phyloP scores from a whole-genome alignment of 2,329 filamentous ascomycete genomes.

The Beauveria asiatica region DNA sequence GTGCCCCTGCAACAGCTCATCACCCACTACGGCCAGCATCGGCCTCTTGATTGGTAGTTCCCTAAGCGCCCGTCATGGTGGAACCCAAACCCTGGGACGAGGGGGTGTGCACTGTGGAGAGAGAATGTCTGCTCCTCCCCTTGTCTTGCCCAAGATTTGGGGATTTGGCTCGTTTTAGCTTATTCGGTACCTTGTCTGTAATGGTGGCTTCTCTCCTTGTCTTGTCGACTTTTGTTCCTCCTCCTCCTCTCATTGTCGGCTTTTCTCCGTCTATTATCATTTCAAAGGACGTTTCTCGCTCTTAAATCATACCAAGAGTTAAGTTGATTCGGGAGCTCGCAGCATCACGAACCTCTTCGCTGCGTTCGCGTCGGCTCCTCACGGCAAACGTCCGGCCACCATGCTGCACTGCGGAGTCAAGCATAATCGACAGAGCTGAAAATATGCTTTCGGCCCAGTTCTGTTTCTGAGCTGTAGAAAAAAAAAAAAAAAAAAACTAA shows the following conservation, averaged over 20 bases:
- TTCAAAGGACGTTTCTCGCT: not conserved
- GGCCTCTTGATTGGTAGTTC: conserved; percentile 1
- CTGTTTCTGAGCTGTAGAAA: not conserved
- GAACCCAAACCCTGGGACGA: conserved; percentile 5
- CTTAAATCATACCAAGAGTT: not conserved
- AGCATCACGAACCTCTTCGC: not conserved
- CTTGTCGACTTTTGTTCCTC: not conserved
- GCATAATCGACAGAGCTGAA: not conserved
- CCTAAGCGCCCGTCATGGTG: conserved; percentile 9
- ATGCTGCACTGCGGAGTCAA: not conserved
- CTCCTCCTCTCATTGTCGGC: too few relatives aligned
- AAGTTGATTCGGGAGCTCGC: not conserved
- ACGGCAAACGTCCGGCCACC: not conserved
- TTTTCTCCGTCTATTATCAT: not conserved
- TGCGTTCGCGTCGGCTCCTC: not conserved
- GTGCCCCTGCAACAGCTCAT: conserved; percentile 1
- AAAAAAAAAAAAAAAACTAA: not conserved
- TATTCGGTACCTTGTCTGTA: not conserved
- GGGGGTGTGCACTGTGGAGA: not conserved
- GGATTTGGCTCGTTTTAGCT: not conserved
- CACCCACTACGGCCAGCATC: conserved; percentile 1
- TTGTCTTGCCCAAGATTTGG: not conserved
- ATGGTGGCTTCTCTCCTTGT: not conserved
- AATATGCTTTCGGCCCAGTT: not conserved
- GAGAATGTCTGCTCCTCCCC: not conserved